These are phyloP conservation scores for Dothistroma septosporum DNA, from an alignment of 2,329 filamentous ascomycete species.

Conservation along the genomic window DNA sequence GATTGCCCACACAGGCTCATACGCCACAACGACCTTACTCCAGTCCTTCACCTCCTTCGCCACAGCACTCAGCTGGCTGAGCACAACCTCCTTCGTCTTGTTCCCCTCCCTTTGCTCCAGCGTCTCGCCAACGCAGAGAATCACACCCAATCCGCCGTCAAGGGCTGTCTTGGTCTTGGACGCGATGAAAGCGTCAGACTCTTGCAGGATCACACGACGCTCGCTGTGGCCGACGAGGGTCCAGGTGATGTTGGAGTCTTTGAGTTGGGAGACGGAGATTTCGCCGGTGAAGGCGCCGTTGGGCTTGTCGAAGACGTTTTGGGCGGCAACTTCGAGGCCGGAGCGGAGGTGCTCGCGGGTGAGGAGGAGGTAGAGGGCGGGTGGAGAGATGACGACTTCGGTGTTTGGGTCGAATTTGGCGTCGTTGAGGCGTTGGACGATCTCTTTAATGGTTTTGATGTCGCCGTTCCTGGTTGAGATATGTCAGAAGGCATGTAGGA, in stretches of 20 bases:
- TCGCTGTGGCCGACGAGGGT: constrained; percentile 91
- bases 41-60: constrained; percentile 77
- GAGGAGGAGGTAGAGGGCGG: constrained; percentile 83
- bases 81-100: constrained; percentile 83
- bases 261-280: constrained; percentile 86
- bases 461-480: constrained; percentile 77
- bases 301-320: constrained; percentile 88
- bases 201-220: constrained; percentile 82
- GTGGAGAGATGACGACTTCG: constrained; percentile 95
- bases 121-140: constrained; percentile 96
- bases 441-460: constrained; percentile 81
- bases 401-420: constrained; percentile 71
- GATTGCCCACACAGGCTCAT: constrained; percentile 95
- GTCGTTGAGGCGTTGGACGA: constrained; percentile 83
- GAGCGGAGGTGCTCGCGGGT: constrained; percentile 72
- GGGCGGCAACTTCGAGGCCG: constrained; percentile 80
- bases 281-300: constrained; percentile 97
- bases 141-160: constrained; percentile 81
- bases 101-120: constrained; percentile 84
- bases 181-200: constrained; percentile 78
- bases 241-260: constrained; percentile 86
- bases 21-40: constrained; percentile 92
- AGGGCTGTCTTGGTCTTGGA: constrained; percentile 92
- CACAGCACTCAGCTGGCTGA: constrained; percentile 77
- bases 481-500: constrained; percentile 6